Conservation (phyloP, 306 rosid genomes). For the Morella rubra region DNA sequence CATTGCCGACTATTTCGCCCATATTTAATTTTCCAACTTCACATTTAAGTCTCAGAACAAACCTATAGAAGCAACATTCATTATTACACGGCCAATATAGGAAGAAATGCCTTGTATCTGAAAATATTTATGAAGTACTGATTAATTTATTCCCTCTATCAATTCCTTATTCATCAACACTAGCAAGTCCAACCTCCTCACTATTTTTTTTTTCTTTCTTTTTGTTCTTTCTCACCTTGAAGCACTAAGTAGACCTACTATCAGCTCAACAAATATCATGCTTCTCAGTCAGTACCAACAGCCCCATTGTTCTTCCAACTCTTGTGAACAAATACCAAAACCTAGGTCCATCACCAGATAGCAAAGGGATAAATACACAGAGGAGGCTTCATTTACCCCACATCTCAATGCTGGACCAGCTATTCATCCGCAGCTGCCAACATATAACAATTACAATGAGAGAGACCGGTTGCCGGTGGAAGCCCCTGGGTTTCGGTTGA, state of each 20-base stretch:
- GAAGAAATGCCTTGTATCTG: neutral
- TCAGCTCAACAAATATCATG: neutral
- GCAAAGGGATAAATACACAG: neutral
- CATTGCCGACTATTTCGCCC: neutral
- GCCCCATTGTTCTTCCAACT: neutral
- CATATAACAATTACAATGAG: slow-evolving; percentile 48
- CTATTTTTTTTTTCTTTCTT: no score
- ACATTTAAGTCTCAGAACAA: neutral
- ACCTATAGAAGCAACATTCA: neutral
- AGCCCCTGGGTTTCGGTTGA: no score
- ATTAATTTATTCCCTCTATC: neutral
- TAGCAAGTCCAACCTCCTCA: neutral
- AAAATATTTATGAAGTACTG: neutral
- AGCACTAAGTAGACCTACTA: neutral
- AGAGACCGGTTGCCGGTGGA: no score
- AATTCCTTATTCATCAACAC: neutral
- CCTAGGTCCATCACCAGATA: neutral
- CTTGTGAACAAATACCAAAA: neutral
- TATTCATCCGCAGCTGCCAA: slow-evolving; percentile 17
- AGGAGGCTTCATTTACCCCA: slow-evolving; percentile 18
- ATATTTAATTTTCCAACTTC: neutral
- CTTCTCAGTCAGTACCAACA: neutral
- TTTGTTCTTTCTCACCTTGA: neutral
- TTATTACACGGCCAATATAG: neutral
- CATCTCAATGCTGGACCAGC: slow-evolving; percentile 11